Base-by-base conservation (phyloP, 2,329 filamentous ascomycete species). In the Amauroascus verrucosus region DNA sequence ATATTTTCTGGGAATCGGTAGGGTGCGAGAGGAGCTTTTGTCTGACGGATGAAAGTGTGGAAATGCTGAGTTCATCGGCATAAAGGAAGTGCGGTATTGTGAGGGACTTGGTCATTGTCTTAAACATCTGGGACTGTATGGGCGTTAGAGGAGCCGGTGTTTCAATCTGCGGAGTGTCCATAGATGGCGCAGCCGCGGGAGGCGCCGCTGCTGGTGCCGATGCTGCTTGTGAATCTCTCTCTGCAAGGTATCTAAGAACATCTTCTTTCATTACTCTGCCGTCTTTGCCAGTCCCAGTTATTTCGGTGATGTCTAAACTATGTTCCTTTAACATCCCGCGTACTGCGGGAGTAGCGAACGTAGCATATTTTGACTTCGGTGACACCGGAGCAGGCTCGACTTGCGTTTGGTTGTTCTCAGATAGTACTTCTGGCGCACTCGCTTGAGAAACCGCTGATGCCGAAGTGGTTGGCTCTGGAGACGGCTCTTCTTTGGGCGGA, bases 61-160 rank as follows among this genome's bases (percentile, higher is more conserved):
- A 84, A 67, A 96, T 84, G 72, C 94, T 86, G 48, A 95, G 76
- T 65, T 91, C 87, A 70, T 95, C 89, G 37, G 88, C 85, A 72
- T 95, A 98, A 56, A 97, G 81, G 72, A 98, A 96, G 71, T 97
- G 93, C 0, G 93, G 93, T 62, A 96, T 97, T 48, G 72, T 81
- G 58, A 98, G 78, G 1, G 91, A 96, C 55, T 83, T 83, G 13
- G 91, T 96, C 93, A 98, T 98, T 56, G 83, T 80, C 74, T 94
- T 96, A 82, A 95, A 97, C 93, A 98, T 98, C 65, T 88, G 85
- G 35, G 80, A 77, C 72, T 97, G 91, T 13, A 87, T 85, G 35
- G 83, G 84, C 11, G 87, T 87, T 57, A 98, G 75, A 54, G 80
- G 74, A 30, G 84, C 76, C 1, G 76, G 70, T 7, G 82, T 85